These are phyloP conservation scores for Peniophora sp. DNA, from an alignment of 1,284 basidiomycete genomes.

Conservation along the genomic window DNA sequence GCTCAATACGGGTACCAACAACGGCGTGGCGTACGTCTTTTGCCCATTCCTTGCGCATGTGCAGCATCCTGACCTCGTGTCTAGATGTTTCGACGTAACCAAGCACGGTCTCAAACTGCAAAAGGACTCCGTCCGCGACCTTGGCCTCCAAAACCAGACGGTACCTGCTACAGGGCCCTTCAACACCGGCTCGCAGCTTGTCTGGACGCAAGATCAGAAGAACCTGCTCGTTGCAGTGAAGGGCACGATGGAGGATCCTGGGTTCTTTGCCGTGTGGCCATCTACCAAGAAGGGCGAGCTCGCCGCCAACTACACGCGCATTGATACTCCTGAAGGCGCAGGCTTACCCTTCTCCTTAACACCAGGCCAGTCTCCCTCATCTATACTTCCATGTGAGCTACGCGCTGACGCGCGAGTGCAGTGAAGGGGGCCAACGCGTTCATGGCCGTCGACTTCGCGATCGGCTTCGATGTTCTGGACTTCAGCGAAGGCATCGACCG, in stretches of 20 bases:
- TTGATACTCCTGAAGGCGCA: slow-evolving; percentile 21
- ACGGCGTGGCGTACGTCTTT: background rate
- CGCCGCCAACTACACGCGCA: slow-evolving; percentile 8
- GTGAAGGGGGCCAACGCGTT: slow-evolving; percentile 33
- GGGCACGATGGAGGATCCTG: background rate
- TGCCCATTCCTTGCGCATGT: background rate
- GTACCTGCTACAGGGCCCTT: background rate
- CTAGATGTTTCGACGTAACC: background rate
- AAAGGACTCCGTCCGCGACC: background rate
- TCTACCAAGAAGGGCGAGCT: background rate
- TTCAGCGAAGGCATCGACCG: slow-evolving; percentile 10
- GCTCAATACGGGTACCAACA: background rate
- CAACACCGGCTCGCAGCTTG: background rate
- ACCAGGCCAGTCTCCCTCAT: too few relatives aligned
- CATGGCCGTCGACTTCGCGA: slow-evolving; percentile 31
- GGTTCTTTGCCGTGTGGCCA: slow-evolving; percentile 1
- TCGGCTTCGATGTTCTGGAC: slow-evolving; percentile 33
- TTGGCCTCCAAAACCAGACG: background rate
- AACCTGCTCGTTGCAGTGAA: background rate
- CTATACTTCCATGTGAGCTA: too few relatives aligned
- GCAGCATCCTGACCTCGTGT: background rate
- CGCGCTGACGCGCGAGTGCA: too few relatives aligned
- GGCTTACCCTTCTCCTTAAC: slow-evolving; percentile 36
- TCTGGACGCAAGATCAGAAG: background rate
- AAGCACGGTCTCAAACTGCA: background rate